Evolutionary conservation across 2,329 filamentous ascomycete species (phyloP), one percentile per base, ranked within the genome.

Genomic region (Exophiala dermatitidis): DNA sequence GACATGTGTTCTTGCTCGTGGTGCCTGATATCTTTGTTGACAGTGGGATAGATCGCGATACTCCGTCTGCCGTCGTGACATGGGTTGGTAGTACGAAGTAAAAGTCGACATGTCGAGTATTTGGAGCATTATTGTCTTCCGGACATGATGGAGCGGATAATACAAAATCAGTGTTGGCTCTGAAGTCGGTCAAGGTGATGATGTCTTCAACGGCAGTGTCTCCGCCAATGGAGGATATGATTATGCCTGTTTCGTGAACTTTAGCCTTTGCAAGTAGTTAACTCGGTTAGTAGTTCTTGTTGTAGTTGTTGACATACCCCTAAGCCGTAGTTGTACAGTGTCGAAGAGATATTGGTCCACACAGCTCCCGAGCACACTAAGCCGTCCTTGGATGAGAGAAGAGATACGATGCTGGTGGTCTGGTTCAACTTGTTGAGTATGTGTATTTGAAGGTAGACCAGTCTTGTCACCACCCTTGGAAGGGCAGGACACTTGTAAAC

Each of bases 171-270:
- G 51, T 46, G 2, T 31, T 6, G 4, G 54, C 33, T 34, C 57
- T 59, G 42, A 59, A 50, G 43, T 59, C 57, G 46, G 57, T 59
- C 41, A 59, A 31, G 43, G 57, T 59, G 42, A 59, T 59, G 33
- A 59, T 51, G 41, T 59, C 57, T 34, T 59, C 57, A 19, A 59
- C 10, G 9, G 34, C 46, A 12, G 8, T 54, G 33, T 42, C 52
- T 29, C 41, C 28, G 10, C 57, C 57, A n/a, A 59, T 36, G 28
- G 40, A 56, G 28, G 57, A 54, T 10, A 42, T 41, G n/a, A 59
- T 57, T 10, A 59, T 50, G 9, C 56, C 56, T 58, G 50, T 40
- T 6, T 19, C 12, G 3, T 8, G 7, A 45, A 34, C 29, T 36
- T 42, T 29, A 8, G 8, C 8, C 26, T 40, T 7, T 26, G 6